A percentile compares a stretch with the other conserved stretches of the same genome.
Evolutionary conservation across 345 rosid species (phyloP).

Genomic region (Dipteronia sinensis): DNA sequence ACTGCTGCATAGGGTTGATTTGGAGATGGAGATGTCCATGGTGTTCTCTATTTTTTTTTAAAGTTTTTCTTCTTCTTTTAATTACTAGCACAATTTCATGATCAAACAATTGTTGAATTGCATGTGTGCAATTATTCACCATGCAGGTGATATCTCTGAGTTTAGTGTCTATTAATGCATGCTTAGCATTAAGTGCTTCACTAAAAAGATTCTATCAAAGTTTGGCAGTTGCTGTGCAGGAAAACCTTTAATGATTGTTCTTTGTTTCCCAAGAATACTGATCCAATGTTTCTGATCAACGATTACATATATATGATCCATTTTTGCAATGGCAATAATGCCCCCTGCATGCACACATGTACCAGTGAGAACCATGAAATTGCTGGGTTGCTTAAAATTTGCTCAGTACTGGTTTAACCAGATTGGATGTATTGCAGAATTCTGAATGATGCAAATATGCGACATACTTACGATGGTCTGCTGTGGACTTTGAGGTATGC

Average conservation of each 20-base stretch:
- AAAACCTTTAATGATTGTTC: neutral
- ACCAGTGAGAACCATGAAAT: neutral
- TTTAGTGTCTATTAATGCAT: neutral
- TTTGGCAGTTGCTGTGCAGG: neutral
- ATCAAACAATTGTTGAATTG: neutral
- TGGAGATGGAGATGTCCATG: neutral
- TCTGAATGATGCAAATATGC: conserved; percentile 70
- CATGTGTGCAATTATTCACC: neutral
- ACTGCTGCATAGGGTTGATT: neutral
- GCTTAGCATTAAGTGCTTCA: neutral
- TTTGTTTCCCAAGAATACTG: neutral
- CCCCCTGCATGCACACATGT: too few species aligned
- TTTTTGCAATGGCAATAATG: neutral
- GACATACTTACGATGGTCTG: conserved; percentile 77
- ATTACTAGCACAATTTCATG: neutral
- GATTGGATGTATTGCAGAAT: conserved; percentile 53
- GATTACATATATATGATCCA: neutral
- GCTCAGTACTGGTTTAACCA: conserved; percentile 17
- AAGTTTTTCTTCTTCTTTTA: neutral
- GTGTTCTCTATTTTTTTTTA: neutral
- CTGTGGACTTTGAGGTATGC: conserved; percentile 89
- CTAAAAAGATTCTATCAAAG: neutral
- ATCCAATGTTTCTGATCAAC: neutral
- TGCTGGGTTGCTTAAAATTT: neutral
- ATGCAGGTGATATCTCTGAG: conserved; percentile 3